Base-by-base conservation (phyloP, 179 eudicot genomes). In the Nepenthes alata region DNA sequence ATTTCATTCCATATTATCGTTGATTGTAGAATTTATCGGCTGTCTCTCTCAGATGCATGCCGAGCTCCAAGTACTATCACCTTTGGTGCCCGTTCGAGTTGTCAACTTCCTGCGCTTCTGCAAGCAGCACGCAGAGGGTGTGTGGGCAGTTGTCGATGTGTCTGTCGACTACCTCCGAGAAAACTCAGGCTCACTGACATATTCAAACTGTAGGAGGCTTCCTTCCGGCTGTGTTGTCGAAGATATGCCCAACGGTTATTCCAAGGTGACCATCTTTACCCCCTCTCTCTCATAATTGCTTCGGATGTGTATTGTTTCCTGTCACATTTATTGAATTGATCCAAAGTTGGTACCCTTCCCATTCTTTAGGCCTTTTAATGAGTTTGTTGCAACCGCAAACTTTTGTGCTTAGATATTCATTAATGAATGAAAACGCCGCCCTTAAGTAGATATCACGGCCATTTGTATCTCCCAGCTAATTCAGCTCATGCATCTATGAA, bases 211-310 rank as follows among this genome's bases (percentile, higher is more conserved):
- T 73, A 73, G 98, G 78, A 85, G 96, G 72, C 95, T 86, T 67
- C 98, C 98, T 53, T 93, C 98, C 11, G 98, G 98, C 52, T 89
- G 91, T 62, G 80, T 93, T 47, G 95, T 93, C 49, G 90, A 93
- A 74, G 98, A 93, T 81, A 81, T 93, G 98, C 95, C 96, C 11
- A 93, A 89, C 74, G 98, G 98, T 35, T 93, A 90, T 64, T 85
- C 97, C 62, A 87, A 85, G 93, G 98, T 90, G 83, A 63, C n/a
- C 35, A 6, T 37, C 6, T 25, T 34, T 47, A 35, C 9, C 49
- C 13, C 53, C 12, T 58, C 15, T 39, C 34, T 49, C 49, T 3
- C 47, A 15, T 36, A 41, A 16, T 57, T 59, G 44, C 35, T 34
- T 70, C 37, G 50, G 38, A 60, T 60, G 53, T 47, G 3, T 55